These are phyloP conservation scores for Metschnikowia bowlesiae DNA, from an alignment of 805 yeast species.

Conservation along the genomic window DNA sequence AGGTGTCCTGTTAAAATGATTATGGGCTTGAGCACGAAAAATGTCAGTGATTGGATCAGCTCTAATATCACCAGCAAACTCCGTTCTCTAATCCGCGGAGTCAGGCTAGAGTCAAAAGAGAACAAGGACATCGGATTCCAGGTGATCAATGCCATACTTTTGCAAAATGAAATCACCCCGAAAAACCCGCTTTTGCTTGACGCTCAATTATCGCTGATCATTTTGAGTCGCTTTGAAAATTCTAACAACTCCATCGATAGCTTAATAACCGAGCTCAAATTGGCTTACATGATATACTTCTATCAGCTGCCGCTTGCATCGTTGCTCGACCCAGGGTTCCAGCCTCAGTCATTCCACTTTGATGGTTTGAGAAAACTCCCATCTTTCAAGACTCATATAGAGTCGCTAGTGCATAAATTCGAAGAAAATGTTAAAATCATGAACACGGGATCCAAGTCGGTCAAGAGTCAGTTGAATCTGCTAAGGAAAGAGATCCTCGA, in stretches of 20 bases:
- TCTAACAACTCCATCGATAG: constrained; percentile 40
- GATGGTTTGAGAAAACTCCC: constrained; percentile 30
- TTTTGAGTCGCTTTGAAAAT: constrained; percentile 32
- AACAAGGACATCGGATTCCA: constrained; percentile 30
- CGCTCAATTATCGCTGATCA: constrained; percentile 23
- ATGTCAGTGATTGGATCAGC: constrained; percentile 36
- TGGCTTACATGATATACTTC: constrained; percentile 37
- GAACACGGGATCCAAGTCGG: not conserved
- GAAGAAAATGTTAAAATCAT: constrained; percentile 1
- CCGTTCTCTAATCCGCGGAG: constrained; percentile 24
- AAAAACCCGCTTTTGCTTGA: constrained; percentile 21
- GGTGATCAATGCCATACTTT: constrained; percentile 32
- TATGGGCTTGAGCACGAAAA: constrained; percentile 33
- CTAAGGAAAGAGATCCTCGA: constrained; percentile 6
- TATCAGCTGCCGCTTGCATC: constrained; percentile 35
- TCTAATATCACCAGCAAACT: constrained; percentile 28
- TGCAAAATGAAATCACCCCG: constrained; percentile 21
- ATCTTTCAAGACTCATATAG: constrained; percentile 35
- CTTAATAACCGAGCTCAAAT: constrained; percentile 33
- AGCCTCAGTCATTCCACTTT: constrained; percentile 14
- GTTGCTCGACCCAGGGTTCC: constrained; percentile 15
- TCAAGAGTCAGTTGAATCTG: not conserved
- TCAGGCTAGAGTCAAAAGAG: constrained; percentile 30
- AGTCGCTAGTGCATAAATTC: constrained; percentile 15
- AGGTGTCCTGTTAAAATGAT: constrained; percentile 32